phyloP scores from a whole-genome alignment of 2,329 filamentous ascomycete genomes.

The Septoria linicola region DNA sequence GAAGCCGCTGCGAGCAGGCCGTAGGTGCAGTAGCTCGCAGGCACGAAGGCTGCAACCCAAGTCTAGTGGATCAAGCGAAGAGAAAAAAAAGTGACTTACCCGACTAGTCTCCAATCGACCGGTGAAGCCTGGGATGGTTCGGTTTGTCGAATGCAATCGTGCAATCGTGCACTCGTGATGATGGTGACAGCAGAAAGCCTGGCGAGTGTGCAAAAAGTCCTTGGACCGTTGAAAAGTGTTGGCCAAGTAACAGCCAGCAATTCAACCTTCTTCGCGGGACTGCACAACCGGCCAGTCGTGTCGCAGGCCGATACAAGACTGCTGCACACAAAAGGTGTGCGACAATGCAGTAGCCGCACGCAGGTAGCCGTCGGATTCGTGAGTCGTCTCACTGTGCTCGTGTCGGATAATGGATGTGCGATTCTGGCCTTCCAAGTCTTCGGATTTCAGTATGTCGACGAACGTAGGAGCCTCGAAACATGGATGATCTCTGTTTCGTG shows the following conservation, averaged over 20 bases:
- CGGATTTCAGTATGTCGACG: constrained; percentile 11
- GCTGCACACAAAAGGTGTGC: constrained; percentile 1
- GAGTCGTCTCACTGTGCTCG: neutral
- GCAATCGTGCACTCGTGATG: neutral
- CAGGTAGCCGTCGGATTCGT: neutral
- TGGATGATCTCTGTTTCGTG: constrained; percentile 7
- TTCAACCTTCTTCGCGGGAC: too few relatives aligned
- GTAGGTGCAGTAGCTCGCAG: constrained; percentile 10
- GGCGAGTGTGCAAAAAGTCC: too few relatives aligned
- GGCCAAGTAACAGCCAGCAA: too few relatives aligned
- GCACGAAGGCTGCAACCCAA: constrained; percentile 9
- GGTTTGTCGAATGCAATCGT: neutral
- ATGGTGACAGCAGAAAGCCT: too few relatives aligned
- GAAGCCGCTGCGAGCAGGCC: constrained; percentile 7
- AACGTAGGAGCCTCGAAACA: constrained; percentile 5
- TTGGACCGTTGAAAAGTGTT: too few relatives aligned
- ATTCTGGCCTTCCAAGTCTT: constrained; percentile 3
- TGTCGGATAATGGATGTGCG: neutral
- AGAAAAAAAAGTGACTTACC: neutral
- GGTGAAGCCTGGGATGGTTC: constrained; percentile 1
- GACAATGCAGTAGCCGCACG: constrained; percentile 2
- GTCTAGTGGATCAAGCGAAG: neutral
- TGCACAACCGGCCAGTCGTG: too few relatives aligned
- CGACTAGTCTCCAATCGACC: neutral
- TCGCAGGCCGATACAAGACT: too few relatives aligned